phyloP scores from a whole-genome alignment of 225 moss, liverwort and hornwort genomes.

The Sphagnum contortum region DNA sequence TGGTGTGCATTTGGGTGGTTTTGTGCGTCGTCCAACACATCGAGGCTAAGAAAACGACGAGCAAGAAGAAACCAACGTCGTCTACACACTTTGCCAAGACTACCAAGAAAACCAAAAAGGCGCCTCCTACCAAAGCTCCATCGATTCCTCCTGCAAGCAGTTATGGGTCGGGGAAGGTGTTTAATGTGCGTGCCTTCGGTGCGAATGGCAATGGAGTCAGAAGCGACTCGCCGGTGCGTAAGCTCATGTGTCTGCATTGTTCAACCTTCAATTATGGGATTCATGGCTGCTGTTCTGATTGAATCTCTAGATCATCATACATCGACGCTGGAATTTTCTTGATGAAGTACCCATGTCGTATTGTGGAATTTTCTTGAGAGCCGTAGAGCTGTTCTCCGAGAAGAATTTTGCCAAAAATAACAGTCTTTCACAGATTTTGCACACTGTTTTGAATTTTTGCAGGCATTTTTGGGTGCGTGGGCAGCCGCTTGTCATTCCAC shows the following conservation, averaged over 20 bases:
- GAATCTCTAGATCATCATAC: background rate
- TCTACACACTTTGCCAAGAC: conserved; percentile 1
- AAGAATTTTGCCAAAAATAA: no score
- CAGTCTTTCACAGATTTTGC: no score
- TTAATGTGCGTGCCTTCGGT: conserved; percentile 16
- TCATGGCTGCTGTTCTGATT: background rate
- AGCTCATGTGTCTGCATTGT: background rate
- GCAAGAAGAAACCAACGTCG: no score
- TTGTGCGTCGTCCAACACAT: background rate
- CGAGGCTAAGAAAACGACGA: background rate
- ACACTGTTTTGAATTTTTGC: background rate
- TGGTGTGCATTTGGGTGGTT: background rate
- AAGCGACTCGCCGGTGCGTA: conserved; percentile 21
- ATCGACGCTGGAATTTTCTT: background rate
- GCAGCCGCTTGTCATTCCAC: conserved; percentile 1
- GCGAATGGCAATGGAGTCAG: conserved; percentile 22
- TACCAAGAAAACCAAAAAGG: background rate
- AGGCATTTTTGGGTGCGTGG: conserved; percentile 13
- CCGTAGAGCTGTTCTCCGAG: no score
- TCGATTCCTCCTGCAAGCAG: background rate
- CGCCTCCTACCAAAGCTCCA: background rate
- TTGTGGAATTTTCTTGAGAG: background rate
- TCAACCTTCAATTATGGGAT: background rate
- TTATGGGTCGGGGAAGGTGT: conserved; percentile 3
- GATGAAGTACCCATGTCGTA: background rate